Conservation (phyloP, 805 yeast genomes). For the Wickerhamiella sorbophila region DNA sequence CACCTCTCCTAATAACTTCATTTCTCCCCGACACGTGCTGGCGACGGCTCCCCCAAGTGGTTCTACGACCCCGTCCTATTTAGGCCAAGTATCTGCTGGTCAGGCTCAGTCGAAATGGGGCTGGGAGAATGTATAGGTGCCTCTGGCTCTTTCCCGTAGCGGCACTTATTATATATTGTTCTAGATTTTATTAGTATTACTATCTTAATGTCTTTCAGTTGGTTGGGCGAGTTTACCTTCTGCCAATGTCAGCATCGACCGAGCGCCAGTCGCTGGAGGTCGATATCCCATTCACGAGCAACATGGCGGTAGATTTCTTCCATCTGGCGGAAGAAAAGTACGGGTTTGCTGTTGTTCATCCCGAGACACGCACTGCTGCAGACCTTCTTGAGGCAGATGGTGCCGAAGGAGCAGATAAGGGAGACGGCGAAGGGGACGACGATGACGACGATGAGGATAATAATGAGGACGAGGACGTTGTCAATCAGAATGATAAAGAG, state of each 20-base stretch:
- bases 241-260: background rate
- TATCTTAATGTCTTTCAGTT: too few relatives aligned
- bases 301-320: conserved; percentile 50
- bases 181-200: too few relatives aligned
- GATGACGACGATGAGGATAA: conserved; percentile 25
- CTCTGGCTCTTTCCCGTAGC: too few relatives aligned
- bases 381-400: conserved; percentile 36
- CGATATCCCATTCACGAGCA: conserved; percentile 13
- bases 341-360: conserved; percentile 62
- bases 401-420: conserved; percentile 38
- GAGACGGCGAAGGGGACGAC: conserved; percentile 33
- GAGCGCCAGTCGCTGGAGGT: conserved; percentile 8
- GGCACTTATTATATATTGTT: too few relatives aligned
- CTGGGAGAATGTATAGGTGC: too few relatives aligned
- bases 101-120: background rate
- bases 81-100: background rate
- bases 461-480: conserved; percentile 18
- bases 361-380: conserved; percentile 45
- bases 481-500: conserved; percentile 26
- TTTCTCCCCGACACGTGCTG: background rate
- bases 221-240: too few relatives aligned
- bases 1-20: background rate
- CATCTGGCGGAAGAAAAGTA: conserved; percentile 70
- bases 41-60: background rate
- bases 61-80: background rate